Base-by-base conservation (phyloP, 2,329 filamentous ascomycete species). In the Incumbomyces lentus region DNA sequence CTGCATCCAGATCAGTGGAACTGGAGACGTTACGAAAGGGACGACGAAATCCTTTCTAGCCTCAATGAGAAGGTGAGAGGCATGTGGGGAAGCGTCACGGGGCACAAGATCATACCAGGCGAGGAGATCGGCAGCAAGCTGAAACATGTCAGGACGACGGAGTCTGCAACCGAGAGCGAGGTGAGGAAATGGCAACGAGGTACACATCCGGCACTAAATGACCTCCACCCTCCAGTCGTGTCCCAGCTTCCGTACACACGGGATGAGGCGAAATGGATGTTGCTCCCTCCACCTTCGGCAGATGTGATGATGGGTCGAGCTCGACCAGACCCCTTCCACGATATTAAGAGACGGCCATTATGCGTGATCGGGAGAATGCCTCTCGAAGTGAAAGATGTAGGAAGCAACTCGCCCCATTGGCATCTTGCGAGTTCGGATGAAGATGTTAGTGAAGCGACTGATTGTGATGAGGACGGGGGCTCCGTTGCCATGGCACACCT, bases 291-390 rank as follows among this genome's bases (percentile, higher is more conserved):
- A 1, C 89, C 89, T n/a, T 78, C 82, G 30, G 87, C 89, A 47
- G 88, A 83, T 62, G 74, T 95, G 49, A 95, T 95, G 89, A 84
- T 84, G 53, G 89, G 88, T 54, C 92, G 89, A 62, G 78, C 85
- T 31, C 78, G 47, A 22, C 52, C 53, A 11, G 33, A 37, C 22
- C 33, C 42, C 8, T 22, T 37, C 26, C 26, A 35, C 11, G 33
- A 45, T 13, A 36, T 35, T 13, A 32, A 49, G 37, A 49, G 55
- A 45, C 43, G 47, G 40, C 55, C 55, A 8, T 22, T 57, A 38
- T 50, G 48, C 38, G 46, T 57, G 11, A 48, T 55, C 18, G 53
- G 53, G 14, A 44, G 49, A n/a, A 44, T 46, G 11, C 32, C 33
- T 31, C 44, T 19, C 30, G 22, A 10, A 17, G 29, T n/a, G 8